Percentiles rank a stretch among this genome's conserved stretches.
phyloP scores from a whole-genome alignment of 2,329 filamentous ascomycete genomes.

The Bipolaris oryzae region DNA sequence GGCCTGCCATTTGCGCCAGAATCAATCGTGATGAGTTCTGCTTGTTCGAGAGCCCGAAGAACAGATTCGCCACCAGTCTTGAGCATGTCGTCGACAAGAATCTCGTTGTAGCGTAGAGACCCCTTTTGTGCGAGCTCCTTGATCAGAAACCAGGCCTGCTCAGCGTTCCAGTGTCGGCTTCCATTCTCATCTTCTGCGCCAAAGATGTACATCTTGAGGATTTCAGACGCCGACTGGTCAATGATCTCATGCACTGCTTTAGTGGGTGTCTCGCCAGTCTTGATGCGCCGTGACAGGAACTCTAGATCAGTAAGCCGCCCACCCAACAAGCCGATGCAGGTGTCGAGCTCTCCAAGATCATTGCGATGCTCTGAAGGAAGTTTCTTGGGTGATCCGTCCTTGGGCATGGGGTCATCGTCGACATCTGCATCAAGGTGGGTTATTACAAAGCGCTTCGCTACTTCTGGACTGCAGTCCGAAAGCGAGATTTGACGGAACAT shows the following conservation, averaged over 20 bases:
- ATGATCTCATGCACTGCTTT: slow-evolving; percentile 88
- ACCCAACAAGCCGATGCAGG: slow-evolving; percentile 80
- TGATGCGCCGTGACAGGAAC: slow-evolving; percentile 87
- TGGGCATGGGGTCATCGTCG: slow-evolving; percentile 48
- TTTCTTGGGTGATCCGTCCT: slow-evolving; percentile 49
- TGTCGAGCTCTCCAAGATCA: slow-evolving; percentile 75
- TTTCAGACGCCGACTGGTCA: slow-evolving; percentile 84
- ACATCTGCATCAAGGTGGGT: slow-evolving; percentile 70
- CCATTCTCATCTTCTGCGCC: slow-evolving; percentile 58
- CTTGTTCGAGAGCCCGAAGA: slow-evolving; percentile 79
- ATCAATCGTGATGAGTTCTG: slow-evolving; percentile 81
- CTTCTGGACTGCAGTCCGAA: slow-evolving; percentile 80
- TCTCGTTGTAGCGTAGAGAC: slow-evolving; percentile 80
- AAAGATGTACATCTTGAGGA: slow-evolving; percentile 90
- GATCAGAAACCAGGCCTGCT: slow-evolving; percentile 91
- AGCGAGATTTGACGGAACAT: slow-evolving; percentile 87
- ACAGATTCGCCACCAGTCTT: slow-evolving; percentile 73
- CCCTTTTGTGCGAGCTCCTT: slow-evolving; percentile 74
- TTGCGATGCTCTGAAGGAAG: slow-evolving; percentile 55
- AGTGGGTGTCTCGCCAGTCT: slow-evolving; percentile 80
- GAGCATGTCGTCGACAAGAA: slow-evolving; percentile 79
- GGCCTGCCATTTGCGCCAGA: slow-evolving; percentile 76
- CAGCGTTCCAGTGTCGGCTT: slow-evolving; percentile 72
- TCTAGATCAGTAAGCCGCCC: slow-evolving; percentile 95
- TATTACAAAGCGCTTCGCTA: slow-evolving; percentile 89